A percentile compares a stretch with the other conserved stretches of the same genome.
Conservation (phyloP, 345 rosid genomes). For the Cardamine resedifolia region DNA sequence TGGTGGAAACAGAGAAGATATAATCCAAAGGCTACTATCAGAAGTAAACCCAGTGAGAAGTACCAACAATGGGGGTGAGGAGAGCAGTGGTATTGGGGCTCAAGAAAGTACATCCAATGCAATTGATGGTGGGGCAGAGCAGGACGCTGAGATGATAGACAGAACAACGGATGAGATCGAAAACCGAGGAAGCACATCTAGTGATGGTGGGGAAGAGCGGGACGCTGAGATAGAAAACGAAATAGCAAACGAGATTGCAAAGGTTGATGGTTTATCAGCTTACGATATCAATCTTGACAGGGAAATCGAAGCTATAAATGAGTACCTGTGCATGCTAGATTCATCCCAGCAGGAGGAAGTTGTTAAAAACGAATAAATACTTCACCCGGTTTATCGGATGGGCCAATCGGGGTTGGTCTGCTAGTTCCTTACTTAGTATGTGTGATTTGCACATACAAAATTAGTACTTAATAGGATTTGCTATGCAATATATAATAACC, state of each 20-base stretch:
- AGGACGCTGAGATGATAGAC: slow-evolving; percentile 79
- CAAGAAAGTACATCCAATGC: slow-evolving; percentile 21
- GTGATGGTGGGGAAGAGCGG: slow-evolving; percentile 42
- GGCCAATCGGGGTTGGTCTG: slow-evolving; percentile 25
- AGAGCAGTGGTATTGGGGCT: neutral
- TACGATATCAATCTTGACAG: slow-evolving; percentile 67
- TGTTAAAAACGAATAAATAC: slow-evolving; percentile 21
- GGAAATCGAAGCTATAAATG: slow-evolving; percentile 74
- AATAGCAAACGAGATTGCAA: slow-evolving; percentile 57
- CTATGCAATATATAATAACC: neutral
- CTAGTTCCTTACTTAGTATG: neutral
- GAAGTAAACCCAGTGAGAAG: slow-evolving; percentile 15
- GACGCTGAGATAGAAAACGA: slow-evolving; percentile 80
- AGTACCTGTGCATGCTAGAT: slow-evolving; percentile 61
- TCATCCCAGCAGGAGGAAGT: slow-evolving; percentile 31
- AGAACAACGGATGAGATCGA: slow-evolving; percentile 50
- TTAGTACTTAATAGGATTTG: neutral
- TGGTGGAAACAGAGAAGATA: slow-evolving; percentile 52
- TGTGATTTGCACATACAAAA: neutral
- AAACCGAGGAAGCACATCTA: slow-evolving; percentile 7
- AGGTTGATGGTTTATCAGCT: slow-evolving; percentile 59
- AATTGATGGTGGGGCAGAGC: slow-evolving; percentile 29
- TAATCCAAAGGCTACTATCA: slow-evolving; percentile 51
- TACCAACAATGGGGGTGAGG: neutral
- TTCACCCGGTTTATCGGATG: neutral